Evolutionary conservation across 352 stramenopile species (phyloP), one percentile per base, ranked within the genome.

Genomic region (Phytopythium vexans): DNA sequence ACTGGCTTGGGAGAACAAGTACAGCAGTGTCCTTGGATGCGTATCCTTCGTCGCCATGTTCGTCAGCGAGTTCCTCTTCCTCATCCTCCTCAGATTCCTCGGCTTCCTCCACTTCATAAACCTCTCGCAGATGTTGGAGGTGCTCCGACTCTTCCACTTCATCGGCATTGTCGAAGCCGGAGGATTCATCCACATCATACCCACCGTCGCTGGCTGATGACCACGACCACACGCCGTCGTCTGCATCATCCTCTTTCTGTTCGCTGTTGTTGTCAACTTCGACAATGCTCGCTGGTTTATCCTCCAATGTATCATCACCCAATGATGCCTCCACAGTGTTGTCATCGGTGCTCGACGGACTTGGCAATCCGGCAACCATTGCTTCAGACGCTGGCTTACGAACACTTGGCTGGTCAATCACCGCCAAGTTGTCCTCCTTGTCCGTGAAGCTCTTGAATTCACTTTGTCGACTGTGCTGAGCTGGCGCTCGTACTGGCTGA

Each of bases 161-260:
- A 38, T 89, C 82, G 41, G 72, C 70, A 49, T 72, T 77, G 32
- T 71, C 71, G 52, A 60, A 72, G 16, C 32, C 39, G 52, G 42
- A 7, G 3, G 35, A 7, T n/a, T 40, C 32, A 38, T 88, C 70
- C 7, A 72, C 64, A 57, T 78, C 72, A 41, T 76, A 65, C 6
- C 75, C 72, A 40, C 56, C 56, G 9, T 77, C 75, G 21, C 62
- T 75, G 31, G 51, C 62, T 1, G 60, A 82, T 10, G 57, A 57
- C 27, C 31, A 66, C 9, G 64, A 53, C 11, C 66, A 60, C 4
- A 59, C 50, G 16, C 66, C 56, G 5, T 66, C 49, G 27, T 35
- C 36, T 8, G 68, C 39, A 3, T 46, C 41, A 15, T 61, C 40
- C 3, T 49, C 33, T 16, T n/a, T 36, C 8, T 50, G 40, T 15